Percentiles rank a stretch among this genome's conserved stretches.
These are phyloP conservation scores for Delitschia confertaspora DNA, from an alignment of 495 filamentous ascomycete species.

Conservation along the genomic window DNA sequence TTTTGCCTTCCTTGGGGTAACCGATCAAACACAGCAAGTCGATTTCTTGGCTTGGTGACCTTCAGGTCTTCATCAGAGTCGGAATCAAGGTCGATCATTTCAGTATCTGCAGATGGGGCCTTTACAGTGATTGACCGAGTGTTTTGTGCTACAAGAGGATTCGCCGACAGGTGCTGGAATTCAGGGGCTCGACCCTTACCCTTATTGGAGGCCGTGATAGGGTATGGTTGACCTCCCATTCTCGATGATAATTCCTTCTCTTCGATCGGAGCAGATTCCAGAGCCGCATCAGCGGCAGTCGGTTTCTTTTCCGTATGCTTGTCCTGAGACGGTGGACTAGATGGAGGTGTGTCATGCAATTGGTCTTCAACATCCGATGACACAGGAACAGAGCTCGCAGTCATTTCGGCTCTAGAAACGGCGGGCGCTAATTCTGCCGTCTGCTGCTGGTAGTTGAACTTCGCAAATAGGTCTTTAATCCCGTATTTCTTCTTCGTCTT, in stretches of 20 bases:
- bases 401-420: conserved; percentile 19
- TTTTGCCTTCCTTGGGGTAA: conserved; percentile 48
- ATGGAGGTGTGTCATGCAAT: conserved; percentile 41
- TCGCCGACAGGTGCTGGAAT: conserved; percentile 21
- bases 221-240: conserved; percentile 1
- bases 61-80: conserved; percentile 64
- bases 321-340: conserved; percentile 24
- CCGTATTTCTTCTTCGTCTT: conserved; percentile 87
- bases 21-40: conserved; percentile 59
- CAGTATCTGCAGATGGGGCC: neutral
- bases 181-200: conserved; percentile 34
- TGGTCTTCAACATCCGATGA: conserved; percentile 44
- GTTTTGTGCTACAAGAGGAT: conserved; percentile 14
- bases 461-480: conserved; percentile 72
- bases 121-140: conserved; percentile 2
- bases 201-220: conserved; percentile 38
- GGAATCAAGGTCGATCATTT: conserved; percentile 28
- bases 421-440: conserved; percentile 22
- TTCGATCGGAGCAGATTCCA: too few species aligned
- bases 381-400: conserved; percentile 15
- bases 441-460: conserved; percentile 61
- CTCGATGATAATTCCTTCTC: too few species aligned
- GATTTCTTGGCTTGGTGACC: conserved; percentile 40
- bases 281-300: too few species aligned
- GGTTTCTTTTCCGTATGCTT: conserved; percentile 5